Percentiles rank a stretch among this genome's conserved stretches.
Conservation (phyloP, 805 yeast species). For the Vanderwaltozyma polyspora region DNA sequence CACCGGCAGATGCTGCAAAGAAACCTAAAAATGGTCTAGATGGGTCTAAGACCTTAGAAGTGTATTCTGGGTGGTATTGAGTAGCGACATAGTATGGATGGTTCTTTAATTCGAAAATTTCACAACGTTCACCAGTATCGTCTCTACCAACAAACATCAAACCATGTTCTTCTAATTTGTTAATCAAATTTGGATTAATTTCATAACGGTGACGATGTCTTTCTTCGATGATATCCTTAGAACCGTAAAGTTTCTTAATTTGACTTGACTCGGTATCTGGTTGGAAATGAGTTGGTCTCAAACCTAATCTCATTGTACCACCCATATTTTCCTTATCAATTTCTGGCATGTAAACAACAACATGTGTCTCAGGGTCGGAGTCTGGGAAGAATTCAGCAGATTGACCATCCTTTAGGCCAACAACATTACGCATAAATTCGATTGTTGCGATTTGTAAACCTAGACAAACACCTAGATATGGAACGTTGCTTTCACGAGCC, state of each 20-base stretch:
- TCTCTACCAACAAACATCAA: constrained; percentile 88
- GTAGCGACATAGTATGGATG: constrained; percentile 92
- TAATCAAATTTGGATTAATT: constrained; percentile 77
- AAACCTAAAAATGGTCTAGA: constrained; percentile 93
- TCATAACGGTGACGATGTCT: constrained; percentile 99
- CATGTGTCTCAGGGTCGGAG: constrained; percentile 46
- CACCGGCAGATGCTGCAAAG: constrained; percentile 87
- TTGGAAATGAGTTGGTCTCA: constrained; percentile 79
- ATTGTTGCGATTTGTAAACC: constrained; percentile 97
- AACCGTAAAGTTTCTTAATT: constrained; percentile 72
- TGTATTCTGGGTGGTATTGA: constrained; percentile 97
- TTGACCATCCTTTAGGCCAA: constrained; percentile 57
- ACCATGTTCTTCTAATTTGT: constrained; percentile 63
- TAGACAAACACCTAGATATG: constrained; percentile 92
- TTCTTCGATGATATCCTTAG: constrained; percentile 57
- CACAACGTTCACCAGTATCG: constrained; percentile 86
- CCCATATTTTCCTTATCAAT: constrained; percentile 92
- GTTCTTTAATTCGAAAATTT: constrained; percentile 71
- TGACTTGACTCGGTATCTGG: constrained; percentile 52
- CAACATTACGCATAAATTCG: constrained; percentile 75
- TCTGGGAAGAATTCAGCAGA: constrained; percentile 73
- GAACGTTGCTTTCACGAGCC: constrained; percentile 93
- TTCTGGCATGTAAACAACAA: constrained; percentile 97
- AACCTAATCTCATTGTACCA: constrained; percentile 97
- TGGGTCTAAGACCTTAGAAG: constrained; percentile 93